Conservation (phyloP, 352 stramenopile species). For the Phytophthora quininea region DNA sequence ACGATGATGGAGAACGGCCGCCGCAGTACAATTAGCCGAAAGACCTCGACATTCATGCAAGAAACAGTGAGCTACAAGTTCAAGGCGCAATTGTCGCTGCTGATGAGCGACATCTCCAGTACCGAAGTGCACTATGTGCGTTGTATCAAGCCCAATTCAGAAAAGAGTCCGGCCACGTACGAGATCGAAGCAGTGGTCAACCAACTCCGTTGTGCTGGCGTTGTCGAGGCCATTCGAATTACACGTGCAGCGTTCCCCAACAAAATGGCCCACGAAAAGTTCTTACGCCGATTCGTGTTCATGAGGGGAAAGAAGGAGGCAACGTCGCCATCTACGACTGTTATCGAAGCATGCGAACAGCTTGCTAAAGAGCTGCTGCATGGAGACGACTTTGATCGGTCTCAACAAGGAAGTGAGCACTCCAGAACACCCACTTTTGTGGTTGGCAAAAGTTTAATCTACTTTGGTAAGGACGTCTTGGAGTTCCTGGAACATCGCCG, state of each 20-base stretch:
- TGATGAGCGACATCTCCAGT: slow-evolving; percentile 88
- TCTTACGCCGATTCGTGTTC: slow-evolving; percentile 82
- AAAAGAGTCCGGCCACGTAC: slow-evolving; percentile 83
- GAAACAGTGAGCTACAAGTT: slow-evolving; percentile 92
- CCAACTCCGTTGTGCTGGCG: slow-evolving; percentile 87
- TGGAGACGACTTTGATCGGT: slow-evolving; percentile 44
- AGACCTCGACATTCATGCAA: slow-evolving; percentile 87
- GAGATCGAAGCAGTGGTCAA: slow-evolving; percentile 89
- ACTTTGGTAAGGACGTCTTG: slow-evolving; percentile 93
- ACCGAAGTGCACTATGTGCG: slow-evolving; percentile 87
- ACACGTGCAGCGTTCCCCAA: slow-evolving; percentile 89
- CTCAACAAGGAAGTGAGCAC: slow-evolving; percentile 39
- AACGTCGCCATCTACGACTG: slow-evolving; percentile 45
- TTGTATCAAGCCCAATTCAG: slow-evolving; percentile 92
- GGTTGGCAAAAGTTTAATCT: slow-evolving; percentile 90
- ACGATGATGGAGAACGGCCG: slow-evolving; percentile 52
- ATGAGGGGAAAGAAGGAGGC: slow-evolving; percentile 54
- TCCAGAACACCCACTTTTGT: slow-evolving; percentile 65
- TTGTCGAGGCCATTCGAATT: slow-evolving; percentile 91
- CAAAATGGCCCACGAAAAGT: slow-evolving; percentile 94
- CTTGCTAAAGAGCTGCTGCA: slow-evolving; percentile 55
- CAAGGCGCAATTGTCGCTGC: slow-evolving; percentile 81
- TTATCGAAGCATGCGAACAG: slow-evolving; percentile 68
- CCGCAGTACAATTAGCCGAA: slow-evolving; percentile 56
- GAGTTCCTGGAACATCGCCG: slow-evolving; percentile 89